A percentile compares a stretch with the other conserved stretches of the same genome.
Conservation (phyloP, 495 filamentous ascomycete species). For the Friedmanniomyces simplex region DNA sequence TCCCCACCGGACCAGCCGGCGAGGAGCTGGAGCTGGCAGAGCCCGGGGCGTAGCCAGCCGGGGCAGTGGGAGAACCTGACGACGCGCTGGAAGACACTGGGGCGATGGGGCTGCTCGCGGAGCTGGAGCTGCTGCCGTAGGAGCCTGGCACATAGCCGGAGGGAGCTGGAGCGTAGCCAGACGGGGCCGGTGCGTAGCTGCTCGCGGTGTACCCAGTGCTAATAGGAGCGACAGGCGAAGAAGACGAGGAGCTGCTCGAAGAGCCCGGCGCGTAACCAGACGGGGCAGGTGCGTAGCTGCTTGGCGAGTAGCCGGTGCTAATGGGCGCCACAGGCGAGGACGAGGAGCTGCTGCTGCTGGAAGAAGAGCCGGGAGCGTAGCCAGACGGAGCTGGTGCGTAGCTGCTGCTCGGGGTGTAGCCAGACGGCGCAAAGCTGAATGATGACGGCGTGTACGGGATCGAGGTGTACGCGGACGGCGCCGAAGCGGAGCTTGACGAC, state of each 20-base stretch:
- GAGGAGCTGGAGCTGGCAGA: background rate
- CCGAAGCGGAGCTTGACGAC: background rate
- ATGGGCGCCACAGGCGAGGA: background rate
- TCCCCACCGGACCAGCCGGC: background rate
- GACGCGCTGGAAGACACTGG: background rate
- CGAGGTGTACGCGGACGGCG: background rate
- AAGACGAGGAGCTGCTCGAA: background rate
- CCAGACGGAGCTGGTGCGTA: background rate
- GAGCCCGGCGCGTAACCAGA: background rate
- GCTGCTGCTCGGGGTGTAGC: conserved; percentile 2
- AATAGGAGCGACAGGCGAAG: background rate
- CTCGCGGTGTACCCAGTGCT: background rate
- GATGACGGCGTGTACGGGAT: background rate
- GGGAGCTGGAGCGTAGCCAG: background rate
- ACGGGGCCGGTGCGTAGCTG: background rate
- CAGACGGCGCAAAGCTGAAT: conserved; percentile 5
- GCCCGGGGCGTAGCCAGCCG: background rate
- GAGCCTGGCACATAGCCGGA: background rate
- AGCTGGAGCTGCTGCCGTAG: background rate
- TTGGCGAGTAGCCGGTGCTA: background rate
- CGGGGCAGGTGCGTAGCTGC: background rate
- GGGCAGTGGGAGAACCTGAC: background rate
- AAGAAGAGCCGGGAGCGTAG: background rate
- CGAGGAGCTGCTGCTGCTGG: background rate
- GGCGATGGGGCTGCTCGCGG: background rate